A percentile compares a stretch with the other conserved stretches of the same genome.
Conservation (phyloP, 176 grass and related monocot species). For the Lolium perenne region DNA sequence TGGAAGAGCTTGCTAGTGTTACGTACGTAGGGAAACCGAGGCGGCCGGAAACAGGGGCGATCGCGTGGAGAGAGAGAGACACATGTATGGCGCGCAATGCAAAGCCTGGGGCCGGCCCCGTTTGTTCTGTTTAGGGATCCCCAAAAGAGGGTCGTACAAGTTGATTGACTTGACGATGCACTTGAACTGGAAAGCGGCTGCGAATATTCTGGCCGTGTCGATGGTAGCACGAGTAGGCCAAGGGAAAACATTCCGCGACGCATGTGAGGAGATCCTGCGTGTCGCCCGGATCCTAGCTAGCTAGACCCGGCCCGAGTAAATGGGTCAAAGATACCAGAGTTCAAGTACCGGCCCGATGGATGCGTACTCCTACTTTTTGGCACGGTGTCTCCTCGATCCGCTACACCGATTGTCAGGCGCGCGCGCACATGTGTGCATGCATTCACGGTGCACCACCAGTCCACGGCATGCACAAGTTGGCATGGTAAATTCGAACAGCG, state of each 20-base stretch:
- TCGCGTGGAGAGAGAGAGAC: not conserved
- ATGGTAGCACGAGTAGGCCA: not conserved
- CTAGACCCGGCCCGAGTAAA: not conserved
- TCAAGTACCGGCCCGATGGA: not conserved
- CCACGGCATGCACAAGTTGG: too few species aligned
- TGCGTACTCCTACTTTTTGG: not conserved
- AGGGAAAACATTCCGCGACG: constrained; percentile 31
- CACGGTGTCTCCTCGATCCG: too few species aligned
- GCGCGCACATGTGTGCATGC: too few species aligned
- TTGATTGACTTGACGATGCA: constrained; percentile 21
- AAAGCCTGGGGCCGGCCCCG: too few species aligned
- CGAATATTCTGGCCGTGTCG: constrained; percentile 36
- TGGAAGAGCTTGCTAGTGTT: too few species aligned
- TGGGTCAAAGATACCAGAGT: not conserved
- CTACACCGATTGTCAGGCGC: too few species aligned
- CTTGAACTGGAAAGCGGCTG: not conserved
- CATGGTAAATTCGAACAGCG: too few species aligned
- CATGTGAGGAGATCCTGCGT: constrained; percentile 11
- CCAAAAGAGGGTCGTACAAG: constrained; percentile 24
- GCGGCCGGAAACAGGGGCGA: not conserved
- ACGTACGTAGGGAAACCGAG: not conserved
- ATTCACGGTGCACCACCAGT: too few species aligned
- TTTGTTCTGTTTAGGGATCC: constrained; percentile 39
- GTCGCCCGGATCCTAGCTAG: not conserved
- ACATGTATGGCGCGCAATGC: constrained; percentile 15